phyloP scores from a whole-genome alignment of 305 asterid genomes.

The Solanum hybrid region DNA sequence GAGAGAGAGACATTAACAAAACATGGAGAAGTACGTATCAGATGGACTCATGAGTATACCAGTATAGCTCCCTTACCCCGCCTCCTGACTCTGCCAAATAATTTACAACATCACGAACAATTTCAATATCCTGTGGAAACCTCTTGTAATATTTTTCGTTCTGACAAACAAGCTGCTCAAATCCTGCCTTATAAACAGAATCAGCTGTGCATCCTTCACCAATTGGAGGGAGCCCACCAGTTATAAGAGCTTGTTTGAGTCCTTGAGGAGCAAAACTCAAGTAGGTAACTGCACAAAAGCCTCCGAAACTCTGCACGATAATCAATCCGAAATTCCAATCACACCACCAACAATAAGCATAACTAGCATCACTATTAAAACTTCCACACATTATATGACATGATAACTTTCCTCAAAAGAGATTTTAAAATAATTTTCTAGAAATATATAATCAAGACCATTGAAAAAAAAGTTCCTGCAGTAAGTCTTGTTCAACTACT shows the following conservation, averaged over 20 bases:
- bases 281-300: constrained; percentile 88
- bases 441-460: not conserved
- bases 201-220: constrained; percentile 74
- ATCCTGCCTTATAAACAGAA: constrained; percentile 71
- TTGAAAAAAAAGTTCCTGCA: not conserved
- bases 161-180: constrained; percentile 56
- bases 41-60: not conserved
- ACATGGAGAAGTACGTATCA: not conserved
- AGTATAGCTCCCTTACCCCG: constrained; percentile 52
- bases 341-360: not conserved
- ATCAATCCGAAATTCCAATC: not conserved
- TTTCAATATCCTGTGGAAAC: constrained; percentile 68
- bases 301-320: constrained; percentile 81
- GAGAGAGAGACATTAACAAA: not conserved
- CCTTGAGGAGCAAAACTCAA: constrained; percentile 94
- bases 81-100: constrained; percentile 74
- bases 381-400: not conserved
- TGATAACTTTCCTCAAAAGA: not conserved
- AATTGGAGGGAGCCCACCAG: constrained; percentile 90
- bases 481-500: not conserved
- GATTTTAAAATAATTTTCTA: not conserved
- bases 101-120: constrained; percentile 56
- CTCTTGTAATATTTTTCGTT: constrained; percentile 70
- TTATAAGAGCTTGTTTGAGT: constrained; percentile 78
- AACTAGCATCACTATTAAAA: not conserved